Conservation (phyloP, 371 early-diverging fungal species). For the Batkoa obscura region DNA sequence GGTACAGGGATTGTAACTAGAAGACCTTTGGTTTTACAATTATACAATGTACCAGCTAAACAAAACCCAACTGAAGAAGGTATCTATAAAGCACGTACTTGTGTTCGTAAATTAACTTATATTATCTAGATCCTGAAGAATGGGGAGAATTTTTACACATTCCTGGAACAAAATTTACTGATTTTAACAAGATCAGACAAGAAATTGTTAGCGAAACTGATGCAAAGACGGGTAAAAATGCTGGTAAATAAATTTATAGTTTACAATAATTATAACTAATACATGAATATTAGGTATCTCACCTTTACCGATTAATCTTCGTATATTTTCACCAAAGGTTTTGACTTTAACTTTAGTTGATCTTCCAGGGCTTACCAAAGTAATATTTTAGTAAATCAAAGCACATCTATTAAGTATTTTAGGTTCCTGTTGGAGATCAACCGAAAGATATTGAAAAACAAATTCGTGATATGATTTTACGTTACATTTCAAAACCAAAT, state of each 20-base stretch:
- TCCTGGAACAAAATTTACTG: constrained; percentile 76
- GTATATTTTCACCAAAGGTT: constrained; percentile 87
- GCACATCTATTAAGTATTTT: constrained; percentile 6
- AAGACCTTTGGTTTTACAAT: constrained; percentile 87
- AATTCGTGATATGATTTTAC: constrained; percentile 90
- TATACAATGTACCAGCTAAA: constrained; percentile 68
- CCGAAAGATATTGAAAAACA: constrained; percentile 97
- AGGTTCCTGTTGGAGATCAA: constrained; percentile 94
- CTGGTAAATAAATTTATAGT: constrained; percentile 21
- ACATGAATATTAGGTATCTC: constrained; percentile 41
- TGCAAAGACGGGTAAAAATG: constrained; percentile 74
- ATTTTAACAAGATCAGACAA: constrained; percentile 86
- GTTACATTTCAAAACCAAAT: constrained; percentile 87
- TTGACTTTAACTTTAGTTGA: constrained; percentile 96
- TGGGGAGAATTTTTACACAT: constrained; percentile 95
- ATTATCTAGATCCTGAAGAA: constrained; percentile 51
- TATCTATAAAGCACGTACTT: constrained; percentile 8
- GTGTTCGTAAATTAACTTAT: not conserved
- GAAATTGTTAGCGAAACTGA: constrained; percentile 89
- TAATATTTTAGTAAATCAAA: constrained; percentile 5
- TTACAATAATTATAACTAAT: not conserved
- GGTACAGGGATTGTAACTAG: constrained; percentile 93
- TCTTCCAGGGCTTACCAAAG: constrained; percentile 94
- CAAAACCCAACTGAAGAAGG: constrained; percentile 13
- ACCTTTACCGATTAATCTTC: constrained; percentile 85